Evolutionary conservation across 139 green algal genomes (phyloP), one percentile per base, ranked within the genome.

Genomic region (Chlamydomonas sp.): DNA sequence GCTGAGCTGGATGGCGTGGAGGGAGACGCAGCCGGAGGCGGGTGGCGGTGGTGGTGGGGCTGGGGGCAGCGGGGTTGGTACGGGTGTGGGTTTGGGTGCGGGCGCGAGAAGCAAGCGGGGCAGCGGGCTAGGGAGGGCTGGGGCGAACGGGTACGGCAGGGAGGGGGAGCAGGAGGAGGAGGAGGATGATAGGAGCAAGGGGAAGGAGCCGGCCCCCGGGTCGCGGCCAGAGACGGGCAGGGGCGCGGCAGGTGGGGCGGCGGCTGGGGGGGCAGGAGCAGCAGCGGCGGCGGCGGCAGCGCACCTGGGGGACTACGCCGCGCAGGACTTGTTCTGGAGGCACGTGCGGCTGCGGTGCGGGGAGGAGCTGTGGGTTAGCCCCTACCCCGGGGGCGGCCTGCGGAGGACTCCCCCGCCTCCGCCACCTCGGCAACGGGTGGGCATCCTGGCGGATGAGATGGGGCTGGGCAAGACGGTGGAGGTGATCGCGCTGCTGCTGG

Each of bases 1-100:
- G 5, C 88, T 97, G 63, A 89, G 92, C 0, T 97, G 94, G 94
- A 95, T 97, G 92, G 10, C 85, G 67, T 95, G 90, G 83, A 89
- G 94, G 1, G 95, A 97, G 89, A 76, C 78, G 61, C 88, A 89
- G 58, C 77, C 68, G 6, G 68, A 77, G 87, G 74, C 63, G 63
- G 57, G 18, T 49, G 31, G 31, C 31, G 31, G 31, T 49, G 31
- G 31, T 49, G 31, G 31, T 49, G 31, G 31, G 31, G 31, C 31
- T 49, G 31, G 31, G 0, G 31, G 31, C 31, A 49, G 31, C 31
- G 31, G 31, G 31, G n/a, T n/a, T 49, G 31, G 31, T 49, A 49
- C 31, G 31, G 31, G 31, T 49, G 31, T 49, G 31, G 31, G 31
- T 75, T 63, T 14, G 5, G 73, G 61, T 15, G 5, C n/a, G n/a